Evolutionary conservation across 2,329 filamentous ascomycete genomes (phyloP).

Genomic region (Escovopsis weberi): DNA sequence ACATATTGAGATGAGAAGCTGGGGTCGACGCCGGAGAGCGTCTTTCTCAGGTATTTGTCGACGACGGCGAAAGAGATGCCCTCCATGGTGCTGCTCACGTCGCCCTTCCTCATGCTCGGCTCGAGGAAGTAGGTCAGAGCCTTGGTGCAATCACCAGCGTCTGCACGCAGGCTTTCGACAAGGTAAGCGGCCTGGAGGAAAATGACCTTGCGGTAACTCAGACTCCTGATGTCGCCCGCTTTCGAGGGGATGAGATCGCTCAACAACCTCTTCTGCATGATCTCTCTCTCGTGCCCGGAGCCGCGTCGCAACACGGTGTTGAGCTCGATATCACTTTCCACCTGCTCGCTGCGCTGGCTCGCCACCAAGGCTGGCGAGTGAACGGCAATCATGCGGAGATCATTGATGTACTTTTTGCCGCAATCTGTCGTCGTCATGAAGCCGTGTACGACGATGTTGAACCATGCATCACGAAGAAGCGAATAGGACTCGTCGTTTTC

Average conservation of each 20-base stretch:
- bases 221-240: constrained; percentile 60
- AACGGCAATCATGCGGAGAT: constrained; percentile 71
- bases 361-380: constrained; percentile 79
- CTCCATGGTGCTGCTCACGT: constrained; percentile 51
- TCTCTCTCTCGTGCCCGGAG: constrained; percentile 62
- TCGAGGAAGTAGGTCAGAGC: constrained; percentile 90
- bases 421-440: constrained; percentile 64
- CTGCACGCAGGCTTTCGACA: constrained; percentile 76
- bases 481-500: constrained; percentile 55
- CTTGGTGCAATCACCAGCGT: constrained; percentile 79
- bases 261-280: constrained; percentile 68
- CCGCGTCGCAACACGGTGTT: constrained; percentile 86
- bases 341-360: constrained; percentile 74
- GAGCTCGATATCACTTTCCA: constrained; percentile 92
- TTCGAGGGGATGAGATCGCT: constrained; percentile 59
- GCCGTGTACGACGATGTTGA: constrained; percentile 91
- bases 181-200: constrained; percentile 85
- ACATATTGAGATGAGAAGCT: constrained; percentile 83
- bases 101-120: constrained; percentile 56
- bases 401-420: constrained; percentile 56
- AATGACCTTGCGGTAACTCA: constrained; percentile 82
- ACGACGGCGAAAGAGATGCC: constrained; percentile 54
- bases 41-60: constrained; percentile 64
- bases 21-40: constrained; percentile 53
- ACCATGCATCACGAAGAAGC: constrained; percentile 85